Percentiles rank a stretch among this genome's conserved stretches.
Conservation (phyloP, 2,329 filamentous ascomycete species). For the Fusarium humuli region DNA sequence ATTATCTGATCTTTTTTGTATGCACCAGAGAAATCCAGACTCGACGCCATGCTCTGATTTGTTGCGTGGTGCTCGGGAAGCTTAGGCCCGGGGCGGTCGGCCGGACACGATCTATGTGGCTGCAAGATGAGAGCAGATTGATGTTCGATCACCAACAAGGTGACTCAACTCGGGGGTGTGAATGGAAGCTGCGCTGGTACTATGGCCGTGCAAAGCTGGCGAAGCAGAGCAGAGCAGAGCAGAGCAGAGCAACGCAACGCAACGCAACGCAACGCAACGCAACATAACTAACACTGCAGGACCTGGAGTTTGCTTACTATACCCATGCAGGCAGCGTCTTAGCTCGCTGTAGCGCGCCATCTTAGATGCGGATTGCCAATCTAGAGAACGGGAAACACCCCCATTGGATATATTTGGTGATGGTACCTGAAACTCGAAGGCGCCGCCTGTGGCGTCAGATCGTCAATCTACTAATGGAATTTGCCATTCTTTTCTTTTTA, state of each 20-base stretch:
- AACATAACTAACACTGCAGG: not conserved
- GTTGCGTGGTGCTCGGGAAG: not conserved
- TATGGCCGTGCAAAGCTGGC: not conserved
- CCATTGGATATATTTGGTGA: conserved; percentile 38
- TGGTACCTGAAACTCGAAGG: conserved; percentile 44
- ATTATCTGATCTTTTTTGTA: not conserved
- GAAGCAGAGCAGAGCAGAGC: not conserved
- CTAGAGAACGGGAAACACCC: conserved; percentile 38
- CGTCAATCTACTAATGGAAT: conserved; percentile 26
- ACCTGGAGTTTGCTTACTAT: conserved; percentile 29
- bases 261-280: not conserved
- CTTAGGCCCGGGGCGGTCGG: conserved; percentile 21
- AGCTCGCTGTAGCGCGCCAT: conserved; percentile 33
- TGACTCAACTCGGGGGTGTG: not conserved
- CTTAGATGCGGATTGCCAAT: conserved; percentile 29
- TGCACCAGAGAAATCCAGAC: conserved; percentile 18
- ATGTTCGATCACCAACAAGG: conserved; percentile 8
- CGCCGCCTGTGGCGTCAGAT: conserved; percentile 41
- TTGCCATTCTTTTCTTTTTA: conserved; percentile 2
- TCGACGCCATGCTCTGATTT: conserved; percentile 35
- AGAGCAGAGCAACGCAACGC: conserved; percentile 1
- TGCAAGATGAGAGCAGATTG: conserved; percentile 20
- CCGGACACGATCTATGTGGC: conserved; percentile 25
- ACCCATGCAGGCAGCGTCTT: conserved; percentile 13
- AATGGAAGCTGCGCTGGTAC: not conserved